Conservation (phyloP, 2,329 filamentous ascomycete genomes). For the Alternaria infectoria region DNA sequence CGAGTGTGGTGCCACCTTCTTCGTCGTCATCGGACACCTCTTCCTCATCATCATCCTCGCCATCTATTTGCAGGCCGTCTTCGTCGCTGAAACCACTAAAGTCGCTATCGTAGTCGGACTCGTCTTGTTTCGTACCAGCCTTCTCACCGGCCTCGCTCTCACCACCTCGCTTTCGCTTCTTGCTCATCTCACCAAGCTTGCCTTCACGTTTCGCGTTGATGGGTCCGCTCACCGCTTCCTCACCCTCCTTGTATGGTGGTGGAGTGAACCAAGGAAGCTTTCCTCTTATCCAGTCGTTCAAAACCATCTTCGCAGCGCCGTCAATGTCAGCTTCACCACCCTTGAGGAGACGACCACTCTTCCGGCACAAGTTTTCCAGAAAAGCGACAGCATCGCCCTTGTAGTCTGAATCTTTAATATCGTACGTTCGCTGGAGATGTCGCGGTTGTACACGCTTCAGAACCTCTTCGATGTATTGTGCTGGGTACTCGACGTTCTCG, state of each 20-base stretch:
- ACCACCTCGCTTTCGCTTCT: constrained; percentile 70
- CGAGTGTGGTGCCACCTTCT: constrained; percentile 19
- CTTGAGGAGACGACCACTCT: constrained; percentile 83
- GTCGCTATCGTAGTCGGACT: constrained; percentile 30
- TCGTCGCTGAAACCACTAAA: constrained; percentile 45
- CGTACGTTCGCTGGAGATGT: constrained; percentile 92
- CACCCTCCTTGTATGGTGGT: constrained; percentile 63
- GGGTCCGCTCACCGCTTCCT: constrained; percentile 15
- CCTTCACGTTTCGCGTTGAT: constrained; percentile 71
- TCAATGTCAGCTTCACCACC: constrained; percentile 96
- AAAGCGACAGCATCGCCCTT: constrained; percentile 77
- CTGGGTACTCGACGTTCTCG: constrained; percentile 94
- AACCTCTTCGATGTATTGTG: constrained; percentile 90
- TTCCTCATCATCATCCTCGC: constrained; percentile 28
- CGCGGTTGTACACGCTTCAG: constrained; percentile 80
- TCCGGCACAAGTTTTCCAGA: constrained; percentile 83
- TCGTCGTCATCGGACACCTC: constrained; percentile 28
- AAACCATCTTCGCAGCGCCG: constrained; percentile 92
- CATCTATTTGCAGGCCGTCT: constrained; percentile 23
- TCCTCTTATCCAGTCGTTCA: constrained; percentile 94
- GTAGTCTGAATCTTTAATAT: constrained; percentile 79
- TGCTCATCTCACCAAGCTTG: constrained; percentile 80
- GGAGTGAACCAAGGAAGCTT: constrained; percentile 97
- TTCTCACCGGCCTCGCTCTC: constrained; percentile 37
- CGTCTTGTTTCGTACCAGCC: constrained; percentile 15